phyloP scores from a whole-genome alignment of 2,329 filamentous ascomycete species.

The Xylariaceae sp. region DNA sequence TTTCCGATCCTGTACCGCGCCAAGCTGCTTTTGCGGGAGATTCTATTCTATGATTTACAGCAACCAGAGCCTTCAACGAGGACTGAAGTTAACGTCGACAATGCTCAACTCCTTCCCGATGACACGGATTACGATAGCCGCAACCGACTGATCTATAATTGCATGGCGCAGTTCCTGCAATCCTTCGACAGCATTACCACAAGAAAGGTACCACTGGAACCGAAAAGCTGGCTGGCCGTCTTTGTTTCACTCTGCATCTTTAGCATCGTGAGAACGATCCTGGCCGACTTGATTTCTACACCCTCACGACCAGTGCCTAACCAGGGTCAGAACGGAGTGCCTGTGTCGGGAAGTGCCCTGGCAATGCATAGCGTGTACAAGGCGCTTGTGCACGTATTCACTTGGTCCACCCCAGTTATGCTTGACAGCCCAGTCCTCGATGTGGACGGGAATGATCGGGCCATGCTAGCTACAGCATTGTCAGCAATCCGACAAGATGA shows the following conservation, averaged over 20 bases:
- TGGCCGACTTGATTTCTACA: constrained; percentile 43
- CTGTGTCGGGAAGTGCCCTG: constrained; percentile 25
- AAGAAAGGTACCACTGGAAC: constrained; percentile 35
- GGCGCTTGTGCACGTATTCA: constrained; percentile 47
- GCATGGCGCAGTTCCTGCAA: constrained; percentile 49
- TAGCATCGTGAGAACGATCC: constrained; percentile 50
- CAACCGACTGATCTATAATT: constrained; percentile 46
- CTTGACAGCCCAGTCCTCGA: constrained; percentile 41
- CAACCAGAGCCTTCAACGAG: constrained; percentile 45
- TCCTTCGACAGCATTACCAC: constrained; percentile 47
- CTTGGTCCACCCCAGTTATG: constrained; percentile 40
- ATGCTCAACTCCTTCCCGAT: constrained; percentile 33
- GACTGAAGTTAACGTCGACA: constrained; percentile 33
- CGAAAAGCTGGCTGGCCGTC: constrained; percentile 47
- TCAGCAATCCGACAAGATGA: constrained; percentile 43
- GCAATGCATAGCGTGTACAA: constrained; percentile 49
- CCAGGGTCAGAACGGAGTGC: constrained; percentile 24
- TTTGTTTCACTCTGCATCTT: constrained; percentile 58
- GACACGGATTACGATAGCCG: constrained; percentile 47
- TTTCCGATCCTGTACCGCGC: constrained; percentile 51
- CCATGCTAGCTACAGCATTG: constrained; percentile 40
- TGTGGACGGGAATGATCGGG: constrained; percentile 43
- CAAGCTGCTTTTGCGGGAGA: constrained; percentile 53
- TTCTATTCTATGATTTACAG: constrained; percentile 50
- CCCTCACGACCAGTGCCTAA: constrained; percentile 24